These are phyloP conservation scores for Fusarium setosum DNA, from an alignment of 2,329 filamentous ascomycete genomes.

Conservation along the genomic window DNA sequence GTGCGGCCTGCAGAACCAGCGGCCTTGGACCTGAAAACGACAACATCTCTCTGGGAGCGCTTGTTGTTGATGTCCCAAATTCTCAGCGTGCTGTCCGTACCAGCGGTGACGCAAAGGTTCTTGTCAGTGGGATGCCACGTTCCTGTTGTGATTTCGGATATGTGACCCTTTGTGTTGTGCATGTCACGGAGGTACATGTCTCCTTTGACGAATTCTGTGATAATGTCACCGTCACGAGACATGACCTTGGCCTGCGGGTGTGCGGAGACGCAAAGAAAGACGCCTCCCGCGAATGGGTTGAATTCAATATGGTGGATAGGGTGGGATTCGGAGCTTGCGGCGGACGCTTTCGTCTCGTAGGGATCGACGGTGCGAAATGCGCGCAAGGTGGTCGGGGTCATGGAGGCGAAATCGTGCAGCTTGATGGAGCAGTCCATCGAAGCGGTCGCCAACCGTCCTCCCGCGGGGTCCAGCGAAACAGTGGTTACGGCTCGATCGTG, in stretches of 20 bases:
- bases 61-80: conserved; percentile 98
- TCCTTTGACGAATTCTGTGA: conserved; percentile 93
- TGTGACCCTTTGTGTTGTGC: conserved; percentile 97
- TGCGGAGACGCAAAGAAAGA: conserved; percentile 88
- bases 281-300: conserved; percentile 82
- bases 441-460: conserved; percentile 86
- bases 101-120: conserved; percentile 88
- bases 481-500: conserved; percentile 90
- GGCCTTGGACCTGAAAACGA: conserved; percentile 95
- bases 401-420: conserved; percentile 93
- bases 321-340: conserved; percentile 82
- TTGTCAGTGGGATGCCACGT: conserved; percentile 91
- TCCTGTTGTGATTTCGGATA: conserved; percentile 89
- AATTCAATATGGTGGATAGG: conserved; percentile 89
- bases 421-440: conserved; percentile 93
- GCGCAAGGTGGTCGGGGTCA: conserved; percentile 93
- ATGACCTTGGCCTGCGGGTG: conserved; percentile 92
- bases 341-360: conserved; percentile 76
- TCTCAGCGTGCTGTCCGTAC: conserved; percentile 92
- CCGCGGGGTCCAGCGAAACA: conserved; percentile 85
- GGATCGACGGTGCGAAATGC: conserved; percentile 95
- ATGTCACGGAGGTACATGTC: conserved; percentile 99
- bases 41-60: conserved; percentile 89
- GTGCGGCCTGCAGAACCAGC: conserved; percentile 89
- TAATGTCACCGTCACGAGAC: conserved; percentile 85